Conservation (phyloP, 192 early-diverging fungal species). For the Lobosporangium transversale region DNA sequence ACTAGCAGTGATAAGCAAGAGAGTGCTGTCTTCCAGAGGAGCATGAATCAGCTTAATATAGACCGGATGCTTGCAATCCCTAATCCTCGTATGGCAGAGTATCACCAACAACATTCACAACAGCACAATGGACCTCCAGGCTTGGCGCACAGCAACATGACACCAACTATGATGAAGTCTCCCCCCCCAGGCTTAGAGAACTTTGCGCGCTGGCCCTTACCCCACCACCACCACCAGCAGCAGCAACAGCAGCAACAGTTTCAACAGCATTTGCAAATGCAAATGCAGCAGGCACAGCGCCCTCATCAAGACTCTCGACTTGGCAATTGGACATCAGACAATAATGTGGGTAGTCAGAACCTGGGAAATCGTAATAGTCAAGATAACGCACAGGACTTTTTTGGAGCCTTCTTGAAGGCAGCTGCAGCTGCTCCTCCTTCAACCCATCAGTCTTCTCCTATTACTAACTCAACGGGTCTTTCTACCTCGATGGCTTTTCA, state of each 20-base stretch:
- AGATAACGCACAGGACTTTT: conserved; percentile 64
- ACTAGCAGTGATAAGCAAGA: conserved; percentile 16
- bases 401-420: conserved; percentile 67
- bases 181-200: conserved; percentile 57
- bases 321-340: conserved; percentile 16
- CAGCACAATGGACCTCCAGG: conserved; percentile 21
- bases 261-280: neutral
- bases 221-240: conserved; percentile 27
- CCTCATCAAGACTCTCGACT: conserved; percentile 24
- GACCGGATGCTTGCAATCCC: conserved; percentile 37
- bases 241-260: conserved; percentile 24
- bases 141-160: conserved; percentile 11
- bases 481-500: conserved; percentile 55
- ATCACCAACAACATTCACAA: conserved; percentile 26
- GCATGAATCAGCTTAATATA: conserved; percentile 28
- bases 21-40: conserved; percentile 16
- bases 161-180: conserved; percentile 49
- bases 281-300: conserved; percentile 13
- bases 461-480: neutral
- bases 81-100: conserved; percentile 39
- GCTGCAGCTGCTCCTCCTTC: conserved; percentile 51
- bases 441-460: conserved; percentile 4
- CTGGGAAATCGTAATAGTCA: conserved; percentile 18
- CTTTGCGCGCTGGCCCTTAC: conserved; percentile 21
- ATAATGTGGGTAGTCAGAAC: neutral